These are phyloP conservation scores for Athelia psychrophila DNA, from an alignment of 1,284 basidiomycete species.

Conservation along the genomic window DNA sequence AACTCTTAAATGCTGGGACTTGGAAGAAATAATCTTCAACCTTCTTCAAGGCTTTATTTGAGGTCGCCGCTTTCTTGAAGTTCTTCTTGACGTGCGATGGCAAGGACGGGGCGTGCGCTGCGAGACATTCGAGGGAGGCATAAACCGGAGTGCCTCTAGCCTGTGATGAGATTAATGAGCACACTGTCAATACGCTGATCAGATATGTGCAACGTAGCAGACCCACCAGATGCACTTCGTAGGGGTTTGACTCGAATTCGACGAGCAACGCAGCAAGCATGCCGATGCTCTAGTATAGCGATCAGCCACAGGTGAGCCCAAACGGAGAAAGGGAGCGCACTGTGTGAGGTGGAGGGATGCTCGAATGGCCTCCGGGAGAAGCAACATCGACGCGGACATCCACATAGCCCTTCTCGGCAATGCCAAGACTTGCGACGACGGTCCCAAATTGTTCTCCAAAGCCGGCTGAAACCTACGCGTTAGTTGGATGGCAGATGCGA, in stretches of 20 bases:
- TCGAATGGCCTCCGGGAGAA: slow-evolving; percentile 68
- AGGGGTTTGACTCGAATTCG: slow-evolving; percentile 52
- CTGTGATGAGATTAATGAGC: slow-evolving; percentile 17
- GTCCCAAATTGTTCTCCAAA: slow-evolving; percentile 36
- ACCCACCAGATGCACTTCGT: slow-evolving; percentile 34
- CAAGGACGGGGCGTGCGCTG: slow-evolving; percentile 46
- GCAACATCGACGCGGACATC: slow-evolving; percentile 54
- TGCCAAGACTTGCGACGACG: slow-evolving; percentile 52
- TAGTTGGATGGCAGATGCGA: background rate
- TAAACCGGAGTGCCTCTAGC: slow-evolving; percentile 40
- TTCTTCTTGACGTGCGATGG: slow-evolving; percentile 35
- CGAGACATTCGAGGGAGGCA: slow-evolving; percentile 40
- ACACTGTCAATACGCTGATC: background rate
- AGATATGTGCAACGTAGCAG: slow-evolving; percentile 8
- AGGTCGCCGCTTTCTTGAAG: slow-evolving; percentile 27
- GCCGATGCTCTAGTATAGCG: slow-evolving; percentile 48
- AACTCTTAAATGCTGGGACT: slow-evolving; percentile 33
- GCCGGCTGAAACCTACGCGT: slow-evolving; percentile 27
- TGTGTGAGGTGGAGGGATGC: slow-evolving; percentile 58
- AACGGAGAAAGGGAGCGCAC: background rate
- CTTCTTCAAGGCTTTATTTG: slow-evolving; percentile 33
- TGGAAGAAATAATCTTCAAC: slow-evolving; percentile 39
- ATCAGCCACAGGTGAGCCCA: background rate
- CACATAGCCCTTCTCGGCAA: slow-evolving; percentile 68
- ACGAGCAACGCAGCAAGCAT: slow-evolving; percentile 56